phyloP scores from a whole-genome alignment of 179 eudicot genomes.

The Actinidia polygama region DNA sequence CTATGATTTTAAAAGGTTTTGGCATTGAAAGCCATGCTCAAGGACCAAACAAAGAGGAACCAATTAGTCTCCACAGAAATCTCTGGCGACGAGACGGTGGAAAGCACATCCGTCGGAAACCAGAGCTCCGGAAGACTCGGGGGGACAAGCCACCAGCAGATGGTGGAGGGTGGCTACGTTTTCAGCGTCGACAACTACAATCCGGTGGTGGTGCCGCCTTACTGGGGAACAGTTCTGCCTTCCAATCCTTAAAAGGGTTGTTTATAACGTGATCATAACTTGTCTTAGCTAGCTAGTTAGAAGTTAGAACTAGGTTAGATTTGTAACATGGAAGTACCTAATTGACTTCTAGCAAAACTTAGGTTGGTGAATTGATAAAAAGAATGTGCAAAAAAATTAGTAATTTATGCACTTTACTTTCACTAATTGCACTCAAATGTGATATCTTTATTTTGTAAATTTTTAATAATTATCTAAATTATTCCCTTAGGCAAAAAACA shows the following conservation, averaged over 20 bases:
- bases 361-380: no score
- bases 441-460: no score
- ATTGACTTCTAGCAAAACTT: no score
- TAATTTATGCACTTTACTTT: no score
- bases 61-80: slow-evolving; percentile 26
- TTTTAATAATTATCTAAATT: no score
- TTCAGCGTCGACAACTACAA: slow-evolving; percentile 29
- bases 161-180: neutral
- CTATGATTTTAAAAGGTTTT: slow-evolving; percentile 2
- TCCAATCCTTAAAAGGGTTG: slow-evolving; percentile 24
- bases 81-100: slow-evolving; percentile 34
- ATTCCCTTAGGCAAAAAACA: no score
- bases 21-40: slow-evolving; percentile 26
- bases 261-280: no score
- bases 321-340: no score
- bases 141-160: slow-evolving; percentile 16
- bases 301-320: no score
- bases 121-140: slow-evolving; percentile 11
- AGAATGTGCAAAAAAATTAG: no score
- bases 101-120: slow-evolving; percentile 34
- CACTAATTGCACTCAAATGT: no score
- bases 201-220: slow-evolving; percentile 20
- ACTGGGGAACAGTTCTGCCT: slow-evolving; percentile 35
- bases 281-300: no score
- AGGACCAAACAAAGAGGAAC: slow-evolving; percentile 28